Evolutionary conservation across 305 asterid genomes (phyloP).

Genomic region (Fraxinus greggii): DNA sequence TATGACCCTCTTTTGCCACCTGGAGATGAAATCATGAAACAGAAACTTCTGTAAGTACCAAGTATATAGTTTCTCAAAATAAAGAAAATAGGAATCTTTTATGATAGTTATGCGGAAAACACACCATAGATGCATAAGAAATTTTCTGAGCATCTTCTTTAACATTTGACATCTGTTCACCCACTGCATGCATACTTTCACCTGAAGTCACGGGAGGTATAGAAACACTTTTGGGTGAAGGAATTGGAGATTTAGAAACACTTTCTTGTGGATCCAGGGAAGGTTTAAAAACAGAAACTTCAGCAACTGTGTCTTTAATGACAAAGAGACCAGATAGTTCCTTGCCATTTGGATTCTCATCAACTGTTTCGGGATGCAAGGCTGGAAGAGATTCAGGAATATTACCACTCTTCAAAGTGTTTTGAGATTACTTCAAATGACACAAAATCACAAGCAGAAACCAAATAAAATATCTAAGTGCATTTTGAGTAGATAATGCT

Average conservation of each 20-base stretch:
- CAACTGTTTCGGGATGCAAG: constrained; percentile 1
- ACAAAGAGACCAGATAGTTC: constrained; percentile 7
- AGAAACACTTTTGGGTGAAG: background rate
- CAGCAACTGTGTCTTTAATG: constrained; percentile 19
- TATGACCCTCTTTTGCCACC: constrained; percentile 40
- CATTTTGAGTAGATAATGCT: background rate
- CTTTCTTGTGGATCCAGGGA: constrained; percentile 17
- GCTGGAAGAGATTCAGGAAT: constrained; percentile 1
- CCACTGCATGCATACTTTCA: constrained; percentile 14
- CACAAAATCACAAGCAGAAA: background rate
- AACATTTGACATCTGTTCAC: constrained; percentile 5
- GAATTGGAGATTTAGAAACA: background rate
- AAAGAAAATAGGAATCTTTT: constrained; percentile 5
- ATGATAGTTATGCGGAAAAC: constrained; percentile 9
- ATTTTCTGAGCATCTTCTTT: constrained; percentile 23
- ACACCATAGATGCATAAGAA: constrained; percentile 64
- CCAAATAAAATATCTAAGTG: background rate
- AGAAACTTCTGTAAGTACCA: background rate
- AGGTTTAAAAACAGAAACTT: constrained; percentile 22
- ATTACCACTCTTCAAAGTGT: constrained; percentile 2
- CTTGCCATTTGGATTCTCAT: constrained; percentile 21
- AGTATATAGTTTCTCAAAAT: background rate
- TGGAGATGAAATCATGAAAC: constrained; percentile 15
- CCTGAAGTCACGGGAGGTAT: background rate
- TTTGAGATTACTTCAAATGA: background rate